Evolutionary conservation across 78 protist species (phyloP).

Genomic region (Corallochytrium limacisporum): DNA sequence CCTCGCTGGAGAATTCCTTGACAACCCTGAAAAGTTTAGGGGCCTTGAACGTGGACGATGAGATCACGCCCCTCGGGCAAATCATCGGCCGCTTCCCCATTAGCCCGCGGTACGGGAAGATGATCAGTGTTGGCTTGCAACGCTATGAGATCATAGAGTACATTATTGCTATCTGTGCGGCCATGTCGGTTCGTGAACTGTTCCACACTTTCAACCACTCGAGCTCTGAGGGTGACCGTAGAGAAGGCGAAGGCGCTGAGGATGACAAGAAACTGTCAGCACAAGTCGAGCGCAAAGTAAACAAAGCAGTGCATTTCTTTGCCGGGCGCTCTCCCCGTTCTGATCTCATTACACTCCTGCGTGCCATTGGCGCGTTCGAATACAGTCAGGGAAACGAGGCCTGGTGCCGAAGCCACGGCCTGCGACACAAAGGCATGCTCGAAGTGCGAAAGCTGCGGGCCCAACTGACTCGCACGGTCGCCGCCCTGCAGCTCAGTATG

Average conservation of each 20-base stretch:
- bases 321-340: background rate
- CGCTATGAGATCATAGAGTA: background rate
- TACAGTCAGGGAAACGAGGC: background rate
- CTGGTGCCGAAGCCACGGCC: background rate
- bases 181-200: slow-evolving; percentile 52
- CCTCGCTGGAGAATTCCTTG: background rate
- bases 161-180: slow-evolving; percentile 56
- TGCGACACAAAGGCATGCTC: slow-evolving; percentile 15
- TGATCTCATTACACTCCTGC: slow-evolving; percentile 4
- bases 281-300: background rate
- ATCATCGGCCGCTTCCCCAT: slow-evolving; percentile 57
- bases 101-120: slow-evolving; percentile 67
- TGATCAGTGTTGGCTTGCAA: slow-evolving; percentile 11
- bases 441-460: slow-evolving; percentile 16
- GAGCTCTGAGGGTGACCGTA: background rate
- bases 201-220: too few relatives aligned
- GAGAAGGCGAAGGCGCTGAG: background rate
- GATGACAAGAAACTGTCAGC: background rate
- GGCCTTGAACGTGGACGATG: slow-evolving; percentile 30
- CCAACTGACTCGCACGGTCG: too few relatives aligned
- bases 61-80: slow-evolving; percentile 37
- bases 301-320: background rate
- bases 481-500: too few relatives aligned
- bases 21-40: slow-evolving; percentile 21
- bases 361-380: slow-evolving; percentile 19